phyloP scores from a whole-genome alignment of 2,329 filamentous ascomycete genomes.

The Fusarium sp. region DNA sequence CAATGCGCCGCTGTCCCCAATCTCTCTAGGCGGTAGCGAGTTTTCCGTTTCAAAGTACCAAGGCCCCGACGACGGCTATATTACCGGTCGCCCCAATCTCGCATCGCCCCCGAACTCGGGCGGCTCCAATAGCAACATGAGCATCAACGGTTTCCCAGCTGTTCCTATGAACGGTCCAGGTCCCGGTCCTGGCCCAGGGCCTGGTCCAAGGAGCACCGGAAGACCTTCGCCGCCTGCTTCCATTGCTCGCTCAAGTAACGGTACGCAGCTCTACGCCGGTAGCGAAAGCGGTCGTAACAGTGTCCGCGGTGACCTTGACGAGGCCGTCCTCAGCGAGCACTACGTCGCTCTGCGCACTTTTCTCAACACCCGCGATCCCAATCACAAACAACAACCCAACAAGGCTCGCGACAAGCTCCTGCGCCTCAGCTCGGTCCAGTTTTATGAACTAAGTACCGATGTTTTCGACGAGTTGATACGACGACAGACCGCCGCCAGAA shows the following conservation, averaged over 20 bases:
- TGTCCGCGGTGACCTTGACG: slow-evolving; percentile 70
- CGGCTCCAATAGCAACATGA: slow-evolving; percentile 67
- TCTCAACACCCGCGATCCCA: slow-evolving; percentile 82
- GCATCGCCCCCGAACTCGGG: slow-evolving; percentile 79
- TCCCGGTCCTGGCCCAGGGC: slow-evolving; percentile 61
- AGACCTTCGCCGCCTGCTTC: slow-evolving; percentile 90
- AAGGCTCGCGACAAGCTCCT: slow-evolving; percentile 95
- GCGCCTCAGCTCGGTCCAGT: slow-evolving; percentile 89
- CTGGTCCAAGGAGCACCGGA: slow-evolving; percentile 68
- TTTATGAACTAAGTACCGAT: slow-evolving; percentile 97
- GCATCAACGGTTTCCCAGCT: slow-evolving; percentile 71
- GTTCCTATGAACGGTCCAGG: slow-evolving; percentile 52
- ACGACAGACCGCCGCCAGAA: slow-evolving; percentile 77
- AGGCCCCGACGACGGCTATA: slow-evolving; percentile 65
- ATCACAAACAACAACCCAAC: slow-evolving; percentile 80
- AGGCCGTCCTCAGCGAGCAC: slow-evolving; percentile 79
- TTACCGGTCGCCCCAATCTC: slow-evolving; percentile 69
- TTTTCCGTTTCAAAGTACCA: slow-evolving; percentile 82
- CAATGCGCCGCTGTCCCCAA: slow-evolving; percentile 83
- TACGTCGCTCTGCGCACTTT: slow-evolving; percentile 84
- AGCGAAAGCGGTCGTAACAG: slow-evolving; percentile 74
- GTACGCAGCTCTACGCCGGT: slow-evolving; percentile 74
- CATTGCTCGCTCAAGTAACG: slow-evolving; percentile 86
- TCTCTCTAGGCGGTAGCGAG: slow-evolving; percentile 86
- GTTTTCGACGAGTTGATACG: slow-evolving; percentile 95